Evolutionary conservation across 805 yeast genomes (phyloP), one percentile per base, ranked within the genome.

Genomic region (Torulaspora indica): DNA sequence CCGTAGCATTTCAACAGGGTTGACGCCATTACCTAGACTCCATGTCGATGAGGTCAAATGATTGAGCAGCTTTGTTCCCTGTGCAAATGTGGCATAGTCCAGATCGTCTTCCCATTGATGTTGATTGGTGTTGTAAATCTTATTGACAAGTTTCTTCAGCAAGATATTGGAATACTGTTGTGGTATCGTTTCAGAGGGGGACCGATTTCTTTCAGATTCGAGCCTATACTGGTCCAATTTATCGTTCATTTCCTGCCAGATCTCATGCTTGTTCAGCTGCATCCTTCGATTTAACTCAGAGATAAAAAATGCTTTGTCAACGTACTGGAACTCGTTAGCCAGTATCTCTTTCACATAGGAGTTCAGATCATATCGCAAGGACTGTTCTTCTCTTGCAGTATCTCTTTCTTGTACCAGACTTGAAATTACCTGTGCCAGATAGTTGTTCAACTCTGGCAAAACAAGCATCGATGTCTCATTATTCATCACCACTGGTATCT

Each of bases 21-120:
- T 36, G 4, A 61, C 45, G 1, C 58, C 63, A 38, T 55, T 56
- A 4, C 64, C 61, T 3, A 53, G 41, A 22, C 48, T 43, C 42
- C 63, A 67, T 1, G 68, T 62, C 12, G 52, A 24, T 1, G 73
- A 67, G 2, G 71, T 61, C 32, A 68, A 44, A 42, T 63, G 64
- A 42, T 67, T 66, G 23, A 70, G 48, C 20, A 70, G 48, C 39
- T 67, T 57, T 6, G 73, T 67, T 3, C 73, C 74, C 34, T 61
- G 65, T 1, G 59, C 54, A 37, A 51, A 58, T 3, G 65, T 55
- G 8, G 68, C 64, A 47, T 64, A 64, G 50, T 68, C 67, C 17
- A 67, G 42, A 43, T 66, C 68, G 34, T 55, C 55, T 35, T 62
- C 63, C 66, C 63, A 60, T 48, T 60, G 66, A 34, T 60, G 63